These are phyloP conservation scores for Auricularia heimuer DNA, from an alignment of 768 basidiomycete genomes.

Conservation along the genomic window DNA sequence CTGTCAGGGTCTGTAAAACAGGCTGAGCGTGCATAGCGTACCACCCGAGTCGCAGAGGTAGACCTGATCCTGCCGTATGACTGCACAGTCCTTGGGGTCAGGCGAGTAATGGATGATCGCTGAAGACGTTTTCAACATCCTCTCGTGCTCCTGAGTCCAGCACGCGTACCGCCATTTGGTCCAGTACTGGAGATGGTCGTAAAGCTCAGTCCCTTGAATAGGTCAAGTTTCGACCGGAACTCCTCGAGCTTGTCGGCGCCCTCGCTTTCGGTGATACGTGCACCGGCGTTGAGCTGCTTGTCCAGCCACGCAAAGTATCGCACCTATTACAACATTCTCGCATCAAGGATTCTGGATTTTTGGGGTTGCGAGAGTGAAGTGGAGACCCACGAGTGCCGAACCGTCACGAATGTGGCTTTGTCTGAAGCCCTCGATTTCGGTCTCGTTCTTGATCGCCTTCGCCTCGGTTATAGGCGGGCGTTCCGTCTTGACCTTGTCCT, in stretches of 20 bases:
- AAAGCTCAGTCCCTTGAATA: conserved; percentile 86
- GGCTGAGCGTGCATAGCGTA: conserved; percentile 15
- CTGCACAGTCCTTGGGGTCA: conserved; percentile 58
- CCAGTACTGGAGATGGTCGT: conserved; percentile 88
- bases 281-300: conserved; percentile 58
- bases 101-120: conserved; percentile 94
- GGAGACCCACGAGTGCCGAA: conserved; percentile 45
- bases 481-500: conserved; percentile 50
- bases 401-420: conserved; percentile 86
- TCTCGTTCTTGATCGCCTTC: conserved; percentile 71
- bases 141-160: not conserved
- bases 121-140: conserved; percentile 16
- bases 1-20: not conserved
- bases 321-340: conserved; percentile 20
- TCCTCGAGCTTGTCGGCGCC: conserved; percentile 71
- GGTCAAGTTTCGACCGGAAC: conserved; percentile 66
- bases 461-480: conserved; percentile 70
- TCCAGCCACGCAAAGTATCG: conserved; percentile 95
- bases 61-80: conserved; percentile 68
- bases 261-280: conserved; percentile 60
- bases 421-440: conserved; percentile 84
- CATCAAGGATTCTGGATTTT: too few species aligned
- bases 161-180: conserved; percentile 69
- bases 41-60: conserved; percentile 87
- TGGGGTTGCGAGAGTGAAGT: not conserved